Base-by-base conservation (phyloP, 1,139 yeast species). In the Geotrichum siamense region DNA sequence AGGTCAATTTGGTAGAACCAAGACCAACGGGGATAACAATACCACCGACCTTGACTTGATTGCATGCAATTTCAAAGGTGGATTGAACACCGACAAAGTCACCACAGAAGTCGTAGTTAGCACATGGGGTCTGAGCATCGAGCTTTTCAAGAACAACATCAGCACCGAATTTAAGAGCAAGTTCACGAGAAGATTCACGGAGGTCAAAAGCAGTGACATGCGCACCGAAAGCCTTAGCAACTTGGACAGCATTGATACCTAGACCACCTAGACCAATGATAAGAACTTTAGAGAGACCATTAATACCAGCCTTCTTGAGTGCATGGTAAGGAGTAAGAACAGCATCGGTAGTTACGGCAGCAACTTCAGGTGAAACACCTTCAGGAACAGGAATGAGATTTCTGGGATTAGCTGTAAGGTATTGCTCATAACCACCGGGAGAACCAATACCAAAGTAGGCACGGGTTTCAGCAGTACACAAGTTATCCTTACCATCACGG, bases 301-400 rank as follows among this genome's bases (percentile, higher is more conserved):
- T 43, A 21, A 57, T 54, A 38, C 57, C 62, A 3, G 70, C 72
- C 51, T 40, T 39, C 44, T 62, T 66, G 39, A 73, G 63, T 3
- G 77, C 75, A 53, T 72, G 77, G 57, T 62, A 72, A 5, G 78
- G 77, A 1, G 78, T 74, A 49, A 74, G 62, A 1, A 72, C 73
- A 1, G 76, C 72, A 52, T 74, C 78, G 3, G 74, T 67, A 12
- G 76, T 64, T 5, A 70, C 72, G 0, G 78, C 78, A 0, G 78
- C 78, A 16, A 59, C 62, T 41, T 62, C 76, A 47, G 64, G 71
- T 13, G 67, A 53, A 2, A 74, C 72, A 2, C 62, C 64, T 8
- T 72, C 75, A 6, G 78, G 77, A 47, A 74, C 72, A 62, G 12
- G 69, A 26, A 53, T 38, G 31, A 48, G 36, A 19, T 45, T 35